These are phyloP conservation scores for Hanseniaspora uvarum DNA, from an alignment of 1,139 yeast species.

Conservation along the genomic window DNA sequence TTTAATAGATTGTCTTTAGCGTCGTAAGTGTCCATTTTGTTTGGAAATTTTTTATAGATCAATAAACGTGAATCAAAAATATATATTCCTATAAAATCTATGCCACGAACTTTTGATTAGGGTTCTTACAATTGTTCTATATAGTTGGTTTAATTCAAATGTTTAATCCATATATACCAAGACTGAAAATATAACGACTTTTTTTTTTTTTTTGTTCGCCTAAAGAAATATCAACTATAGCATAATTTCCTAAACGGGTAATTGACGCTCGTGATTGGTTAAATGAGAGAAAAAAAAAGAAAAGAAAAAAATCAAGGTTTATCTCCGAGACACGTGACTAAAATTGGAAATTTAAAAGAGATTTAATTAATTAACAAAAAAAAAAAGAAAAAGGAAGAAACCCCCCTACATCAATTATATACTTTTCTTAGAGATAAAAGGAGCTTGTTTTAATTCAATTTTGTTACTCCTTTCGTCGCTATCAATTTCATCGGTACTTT, in stretches of 20 bases:
- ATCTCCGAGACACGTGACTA: neutral
- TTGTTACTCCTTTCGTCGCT: neutral
- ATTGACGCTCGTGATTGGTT: neutral
- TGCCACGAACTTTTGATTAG: too few species aligned
- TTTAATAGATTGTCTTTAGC: slow-evolving; percentile 40
- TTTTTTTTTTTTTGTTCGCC: neutral
- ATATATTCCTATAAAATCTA: neutral
- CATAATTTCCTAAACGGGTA: neutral
- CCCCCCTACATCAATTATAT: too few species aligned
- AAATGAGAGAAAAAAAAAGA: neutral
- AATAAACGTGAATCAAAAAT: too few species aligned
- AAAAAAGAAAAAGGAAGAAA: neutral
- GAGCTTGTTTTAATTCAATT: neutral
- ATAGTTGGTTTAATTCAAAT: neutral
- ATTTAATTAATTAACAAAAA: neutral
- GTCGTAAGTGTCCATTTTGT: slow-evolving; percentile 28
- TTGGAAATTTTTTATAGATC: neutral
- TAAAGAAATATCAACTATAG: neutral
- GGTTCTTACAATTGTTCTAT: neutral
- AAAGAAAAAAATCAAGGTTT: neutral
- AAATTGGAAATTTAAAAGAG: neutral
- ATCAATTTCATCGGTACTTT: neutral
- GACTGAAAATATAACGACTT: neutral
- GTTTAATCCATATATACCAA: neutral
- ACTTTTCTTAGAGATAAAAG: neutral